These are phyloP conservation scores for Boechera divaricarpa DNA, from an alignment of 345 rosid species.

Conservation along the genomic window DNA sequence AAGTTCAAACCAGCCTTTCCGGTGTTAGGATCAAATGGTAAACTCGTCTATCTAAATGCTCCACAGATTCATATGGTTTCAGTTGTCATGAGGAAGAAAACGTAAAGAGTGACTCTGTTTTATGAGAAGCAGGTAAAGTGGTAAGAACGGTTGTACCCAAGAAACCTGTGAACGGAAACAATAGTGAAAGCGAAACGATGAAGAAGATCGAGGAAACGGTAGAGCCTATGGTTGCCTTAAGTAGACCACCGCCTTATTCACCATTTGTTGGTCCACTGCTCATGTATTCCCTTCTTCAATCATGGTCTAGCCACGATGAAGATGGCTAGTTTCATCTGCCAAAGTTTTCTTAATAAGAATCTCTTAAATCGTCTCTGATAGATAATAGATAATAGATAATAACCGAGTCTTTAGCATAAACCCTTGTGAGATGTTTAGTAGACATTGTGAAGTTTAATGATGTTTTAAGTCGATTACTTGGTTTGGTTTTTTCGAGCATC, in stretches of 20 bases:
- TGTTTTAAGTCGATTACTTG: not conserved
- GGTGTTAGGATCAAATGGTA: constrained; percentile 52
- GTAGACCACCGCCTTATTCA: constrained; percentile 58
- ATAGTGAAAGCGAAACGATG: constrained; percentile 24
- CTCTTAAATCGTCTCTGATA: not conserved
- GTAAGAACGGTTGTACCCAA: constrained; percentile 53
- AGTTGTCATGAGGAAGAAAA: not conserved
- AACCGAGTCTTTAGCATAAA: too few relatives aligned
- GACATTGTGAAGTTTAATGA: not conserved
- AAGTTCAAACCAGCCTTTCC: constrained; percentile 47
- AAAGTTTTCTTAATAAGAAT: not conserved
- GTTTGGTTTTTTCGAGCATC: not conserved
- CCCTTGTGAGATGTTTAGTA: not conserved
- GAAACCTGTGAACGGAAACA: constrained; percentile 43
- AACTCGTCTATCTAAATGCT: not conserved
- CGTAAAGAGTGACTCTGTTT: not conserved
- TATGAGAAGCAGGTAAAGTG: constrained; percentile 18
- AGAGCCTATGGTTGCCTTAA: constrained; percentile 61
- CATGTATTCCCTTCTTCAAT: constrained; percentile 57
- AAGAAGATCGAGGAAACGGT: constrained; percentile 40
- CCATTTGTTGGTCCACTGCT: constrained; percentile 64
- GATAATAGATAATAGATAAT: not conserved
- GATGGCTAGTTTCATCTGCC: constrained; percentile 47
- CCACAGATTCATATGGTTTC: not conserved
- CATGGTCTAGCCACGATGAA: constrained; percentile 51